Percentiles rank a stretch among this genome's conserved stretches.
phyloP scores from a whole-genome alignment of 805 yeast genomes.

The Candida railenensis region DNA sequence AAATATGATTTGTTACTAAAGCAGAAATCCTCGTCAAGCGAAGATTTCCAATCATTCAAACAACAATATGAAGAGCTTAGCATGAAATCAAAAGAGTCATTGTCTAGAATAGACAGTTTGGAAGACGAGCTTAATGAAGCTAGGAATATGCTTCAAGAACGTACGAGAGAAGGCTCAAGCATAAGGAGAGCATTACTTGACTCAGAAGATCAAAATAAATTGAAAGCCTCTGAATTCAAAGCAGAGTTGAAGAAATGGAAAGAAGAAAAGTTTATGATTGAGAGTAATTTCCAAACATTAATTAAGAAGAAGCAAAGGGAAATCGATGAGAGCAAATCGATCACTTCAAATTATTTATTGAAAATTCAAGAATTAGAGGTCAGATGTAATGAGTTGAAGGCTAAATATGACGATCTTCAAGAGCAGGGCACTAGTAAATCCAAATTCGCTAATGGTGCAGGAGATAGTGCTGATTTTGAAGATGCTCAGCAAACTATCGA shows the following conservation, averaged over 20 bases:
- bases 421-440: conserved; percentile 13
- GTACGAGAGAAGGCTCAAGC: conserved; percentile 74
- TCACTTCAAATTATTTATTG: conserved; percentile 45
- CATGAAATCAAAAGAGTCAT: conserved; percentile 66
- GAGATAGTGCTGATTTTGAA: conserved; percentile 14
- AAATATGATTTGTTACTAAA: conserved; percentile 32
- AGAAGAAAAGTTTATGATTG: conserved; percentile 64
- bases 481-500: conserved; percentile 29
- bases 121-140: conserved; percentile 84
- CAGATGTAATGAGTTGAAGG: conserved; percentile 23
- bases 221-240: conserved; percentile 53
- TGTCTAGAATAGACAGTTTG: conserved; percentile 57
- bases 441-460: conserved; percentile 11
- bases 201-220: conserved; percentile 56
- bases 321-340: conserved; percentile 50
- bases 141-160: conserved; percentile 69
- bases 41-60: conserved; percentile 46
- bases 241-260: conserved; percentile 47
- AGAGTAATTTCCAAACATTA: conserved; percentile 48
- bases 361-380: conserved; percentile 40
- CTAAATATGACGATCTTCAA: conserved; percentile 21
- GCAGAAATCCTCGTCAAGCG: conserved; percentile 34
- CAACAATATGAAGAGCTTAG: conserved; percentile 72
- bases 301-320: conserved; percentile 63
- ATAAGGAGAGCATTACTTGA: conserved; percentile 70